These are phyloP conservation scores for Talaromyces trachyspermus DNA, from an alignment of 495 filamentous ascomycete genomes.

Conservation along the genomic window DNA sequence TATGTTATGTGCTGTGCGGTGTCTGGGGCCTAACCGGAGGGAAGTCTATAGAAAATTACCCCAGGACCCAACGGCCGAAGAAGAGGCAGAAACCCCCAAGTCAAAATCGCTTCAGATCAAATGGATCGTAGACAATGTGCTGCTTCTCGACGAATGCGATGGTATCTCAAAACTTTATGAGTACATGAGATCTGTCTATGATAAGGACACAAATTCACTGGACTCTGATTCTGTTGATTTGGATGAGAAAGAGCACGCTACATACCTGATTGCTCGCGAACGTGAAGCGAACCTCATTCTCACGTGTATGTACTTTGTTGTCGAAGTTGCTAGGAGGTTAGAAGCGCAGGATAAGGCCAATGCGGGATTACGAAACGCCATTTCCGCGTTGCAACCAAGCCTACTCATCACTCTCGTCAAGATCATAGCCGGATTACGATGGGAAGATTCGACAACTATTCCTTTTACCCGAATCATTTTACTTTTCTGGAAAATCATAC, in stretches of 20 bases:
- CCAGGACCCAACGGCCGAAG: slow-evolving; percentile 14
- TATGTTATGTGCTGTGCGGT: slow-evolving; percentile 72
- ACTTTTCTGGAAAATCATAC: slow-evolving; percentile 82
- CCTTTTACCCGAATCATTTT: slow-evolving; percentile 65
- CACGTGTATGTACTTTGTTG: slow-evolving; percentile 63
- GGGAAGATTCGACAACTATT: slow-evolving; percentile 70
- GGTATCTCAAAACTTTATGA: slow-evolving; percentile 55
- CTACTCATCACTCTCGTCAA: slow-evolving; percentile 67
- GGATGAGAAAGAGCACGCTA: slow-evolving; percentile 23
- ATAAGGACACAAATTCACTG: slow-evolving; percentile 30
- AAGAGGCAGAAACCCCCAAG: slow-evolving; percentile 32
- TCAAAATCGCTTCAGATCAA: slow-evolving; percentile 54
- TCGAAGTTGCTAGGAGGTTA: slow-evolving; percentile 57
- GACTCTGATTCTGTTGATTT: slow-evolving; percentile 23
- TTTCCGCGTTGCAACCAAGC: slow-evolving; percentile 52
- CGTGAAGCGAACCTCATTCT: slow-evolving; percentile 43
- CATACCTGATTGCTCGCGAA: slow-evolving; percentile 31
- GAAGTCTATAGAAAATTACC: slow-evolving; percentile 22
- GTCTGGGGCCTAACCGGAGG: slow-evolving; percentile 71
- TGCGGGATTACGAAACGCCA: slow-evolving; percentile 28
- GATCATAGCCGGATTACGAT: slow-evolving; percentile 69
- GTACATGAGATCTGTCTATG: slow-evolving; percentile 52
- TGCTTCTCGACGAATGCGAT: slow-evolving; percentile 49
- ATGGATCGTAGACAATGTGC: slow-evolving; percentile 59
- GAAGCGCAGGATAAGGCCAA: slow-evolving; percentile 19